Conservation (phyloP, 169 alveolate genomes). For the Babesia caballi region DNA sequence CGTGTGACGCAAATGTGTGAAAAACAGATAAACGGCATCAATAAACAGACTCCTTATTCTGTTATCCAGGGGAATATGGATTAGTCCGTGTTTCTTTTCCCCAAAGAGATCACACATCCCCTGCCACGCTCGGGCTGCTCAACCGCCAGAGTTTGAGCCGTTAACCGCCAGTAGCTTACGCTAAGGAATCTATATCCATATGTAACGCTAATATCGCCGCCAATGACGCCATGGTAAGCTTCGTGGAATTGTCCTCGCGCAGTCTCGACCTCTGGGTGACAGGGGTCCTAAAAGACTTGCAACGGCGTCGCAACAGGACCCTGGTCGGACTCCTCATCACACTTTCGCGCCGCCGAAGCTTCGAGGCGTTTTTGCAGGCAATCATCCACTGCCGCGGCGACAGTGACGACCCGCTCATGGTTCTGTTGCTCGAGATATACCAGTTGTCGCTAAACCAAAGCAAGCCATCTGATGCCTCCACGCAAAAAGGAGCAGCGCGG, state of each 20-base stretch:
- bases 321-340: neutral
- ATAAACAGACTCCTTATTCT: too few relatives aligned
- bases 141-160: too few relatives aligned
- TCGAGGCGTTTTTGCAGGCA: neutral
- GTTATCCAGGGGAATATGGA: too few relatives aligned
- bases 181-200: too few relatives aligned
- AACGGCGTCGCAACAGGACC: slow-evolving; percentile 16
- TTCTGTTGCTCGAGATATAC: neutral
- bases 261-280: slow-evolving; percentile 28
- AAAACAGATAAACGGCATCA: too few relatives aligned
- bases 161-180: too few relatives aligned
- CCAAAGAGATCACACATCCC: too few relatives aligned
- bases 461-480: neutral
- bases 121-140: too few relatives aligned
- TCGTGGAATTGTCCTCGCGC: slow-evolving; percentile 4
- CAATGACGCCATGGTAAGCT: slow-evolving; percentile 36
- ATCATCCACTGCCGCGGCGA: slow-evolving; percentile 28
- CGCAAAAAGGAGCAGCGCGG: too few relatives aligned
- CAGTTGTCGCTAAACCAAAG: neutral
- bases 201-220: too few relatives aligned
- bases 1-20: too few relatives aligned
- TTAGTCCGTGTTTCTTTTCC: too few relatives aligned
- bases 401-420: slow-evolving; percentile 1
- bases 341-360: neutral
- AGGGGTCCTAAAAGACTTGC: slow-evolving; percentile 7